Evolutionary conservation across 2,329 filamentous ascomycete species (phyloP).

Genomic region (Basipetospora chlamydospora): DNA sequence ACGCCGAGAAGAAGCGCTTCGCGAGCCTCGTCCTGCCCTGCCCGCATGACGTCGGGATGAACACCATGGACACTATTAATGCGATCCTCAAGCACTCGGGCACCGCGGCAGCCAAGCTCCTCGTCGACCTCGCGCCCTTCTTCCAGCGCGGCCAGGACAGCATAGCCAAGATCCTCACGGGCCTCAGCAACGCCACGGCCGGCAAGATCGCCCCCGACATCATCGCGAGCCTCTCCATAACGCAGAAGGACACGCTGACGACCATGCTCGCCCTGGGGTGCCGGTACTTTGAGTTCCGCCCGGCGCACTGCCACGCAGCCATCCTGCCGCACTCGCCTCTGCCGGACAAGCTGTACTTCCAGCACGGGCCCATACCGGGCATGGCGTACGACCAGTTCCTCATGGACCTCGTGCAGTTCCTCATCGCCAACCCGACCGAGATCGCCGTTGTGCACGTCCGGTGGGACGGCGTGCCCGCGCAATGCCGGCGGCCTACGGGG

Average conservation of each 20-base stretch:
- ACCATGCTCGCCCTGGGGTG: slow-evolving; percentile 30
- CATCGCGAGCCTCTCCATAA: slow-evolving; percentile 31
- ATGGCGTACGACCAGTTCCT: slow-evolving; percentile 31
- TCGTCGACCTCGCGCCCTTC: slow-evolving; percentile 12
- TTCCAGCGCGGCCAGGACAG: slow-evolving; percentile 10
- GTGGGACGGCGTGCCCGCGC: slow-evolving; percentile 33
- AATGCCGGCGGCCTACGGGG: slow-evolving; percentile 26
- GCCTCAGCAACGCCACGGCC: slow-evolving; percentile 11
- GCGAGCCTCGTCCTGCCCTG: slow-evolving; percentile 27
- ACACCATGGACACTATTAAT: slow-evolving; percentile 28
- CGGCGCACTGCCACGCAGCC: slow-evolving; percentile 28
- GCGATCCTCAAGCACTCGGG: slow-evolving; percentile 23
- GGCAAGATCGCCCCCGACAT: slow-evolving; percentile 23
- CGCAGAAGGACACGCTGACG: slow-evolving; percentile 31
- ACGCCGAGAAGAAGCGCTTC: slow-evolving; percentile 24
- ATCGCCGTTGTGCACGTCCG: slow-evolving; percentile 34
- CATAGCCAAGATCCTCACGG: slow-evolving; percentile 14
- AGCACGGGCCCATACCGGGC: slow-evolving; percentile 34
- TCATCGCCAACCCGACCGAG: slow-evolving; percentile 24
- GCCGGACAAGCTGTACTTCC: slow-evolving; percentile 32
- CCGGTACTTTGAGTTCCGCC: slow-evolving; percentile 37
- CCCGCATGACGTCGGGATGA: slow-evolving; percentile 36
- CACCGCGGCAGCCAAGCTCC: slow-evolving; percentile 12
- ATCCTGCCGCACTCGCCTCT: slow-evolving; percentile 21
- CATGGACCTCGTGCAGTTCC: slow-evolving; percentile 23